phyloP scores from a whole-genome alignment of 805 yeast species.

The Kuraishia floccosa region DNA sequence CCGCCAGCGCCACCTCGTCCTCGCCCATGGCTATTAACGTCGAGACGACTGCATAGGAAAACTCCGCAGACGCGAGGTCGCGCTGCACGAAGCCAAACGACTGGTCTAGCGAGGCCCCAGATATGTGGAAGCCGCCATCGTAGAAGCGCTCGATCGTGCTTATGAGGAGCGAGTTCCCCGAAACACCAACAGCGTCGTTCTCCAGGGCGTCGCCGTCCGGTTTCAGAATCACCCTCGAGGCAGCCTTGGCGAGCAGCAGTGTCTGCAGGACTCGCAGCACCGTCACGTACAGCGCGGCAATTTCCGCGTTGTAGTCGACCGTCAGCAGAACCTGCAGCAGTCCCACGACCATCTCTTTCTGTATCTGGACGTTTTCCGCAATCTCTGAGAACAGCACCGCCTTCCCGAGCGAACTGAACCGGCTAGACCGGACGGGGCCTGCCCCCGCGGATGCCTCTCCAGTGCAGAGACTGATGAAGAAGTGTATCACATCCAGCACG shows the following conservation, averaged over 20 bases:
- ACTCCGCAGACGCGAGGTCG: conserved; percentile 6
- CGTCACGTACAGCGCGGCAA: conserved; percentile 10
- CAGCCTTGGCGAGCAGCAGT: conserved; percentile 3
- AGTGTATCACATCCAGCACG: conserved; percentile 23
- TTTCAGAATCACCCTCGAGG: conserved; percentile 4
- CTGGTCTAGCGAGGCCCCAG: conserved; percentile 12
- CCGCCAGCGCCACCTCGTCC: conserved; percentile 5
- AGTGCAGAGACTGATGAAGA: conserved; percentile 18
- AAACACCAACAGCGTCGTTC: not conserved
- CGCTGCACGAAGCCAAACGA: conserved; percentile 7
- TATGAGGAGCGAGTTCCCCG: not conserved
- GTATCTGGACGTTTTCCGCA: conserved; percentile 7
- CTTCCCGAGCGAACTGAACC: conserved; percentile 14
- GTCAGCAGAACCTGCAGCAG: conserved; percentile 16
- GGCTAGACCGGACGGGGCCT: conserved; percentile 9
- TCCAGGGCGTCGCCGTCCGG: not conserved
- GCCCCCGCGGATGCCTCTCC: no score
- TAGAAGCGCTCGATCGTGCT: conserved; percentile 4
- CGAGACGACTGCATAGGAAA: conserved; percentile 11
- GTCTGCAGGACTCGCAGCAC: conserved; percentile 7
- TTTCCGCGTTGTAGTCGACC: conserved; percentile 17
- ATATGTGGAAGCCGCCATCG: conserved; percentile 13
- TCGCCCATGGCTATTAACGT: conserved; percentile 8
- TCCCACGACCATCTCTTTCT: conserved; percentile 12
- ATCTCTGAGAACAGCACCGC: conserved; percentile 10